These are phyloP conservation scores for Starmerella apicola DNA, from an alignment of 805 yeast genomes.

Conservation along the genomic window DNA sequence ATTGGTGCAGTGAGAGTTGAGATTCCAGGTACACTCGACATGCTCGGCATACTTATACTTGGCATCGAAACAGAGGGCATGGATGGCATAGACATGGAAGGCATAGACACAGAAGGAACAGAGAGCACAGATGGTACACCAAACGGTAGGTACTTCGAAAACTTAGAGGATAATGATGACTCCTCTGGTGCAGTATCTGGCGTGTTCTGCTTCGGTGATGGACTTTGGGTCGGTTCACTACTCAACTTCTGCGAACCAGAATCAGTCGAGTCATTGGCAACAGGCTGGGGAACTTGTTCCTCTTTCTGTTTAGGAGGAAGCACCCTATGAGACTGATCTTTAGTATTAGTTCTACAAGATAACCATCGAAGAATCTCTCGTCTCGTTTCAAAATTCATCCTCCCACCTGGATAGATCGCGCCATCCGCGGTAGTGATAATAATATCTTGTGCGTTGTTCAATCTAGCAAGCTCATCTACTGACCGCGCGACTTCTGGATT, in stretches of 20 bases:
- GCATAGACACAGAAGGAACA: not conserved
- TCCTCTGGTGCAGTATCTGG: no score
- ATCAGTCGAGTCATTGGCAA: no score
- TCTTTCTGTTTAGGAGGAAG: no score
- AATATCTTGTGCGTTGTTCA: slow-evolving; percentile 33
- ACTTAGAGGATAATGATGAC: no score
- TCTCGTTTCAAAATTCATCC: slow-evolving; percentile 6
- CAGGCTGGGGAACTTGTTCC: no score
- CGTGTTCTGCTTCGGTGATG: no score
- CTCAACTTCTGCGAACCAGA: no score
- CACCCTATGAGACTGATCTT: no score
- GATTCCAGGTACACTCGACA: slow-evolving; percentile 2
- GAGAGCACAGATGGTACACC: not conserved
- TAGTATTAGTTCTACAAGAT: not conserved
- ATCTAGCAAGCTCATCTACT: slow-evolving; percentile 52
- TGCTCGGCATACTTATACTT: not conserved
- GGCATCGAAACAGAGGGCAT: slow-evolving; percentile 8
- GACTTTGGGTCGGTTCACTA: no score
- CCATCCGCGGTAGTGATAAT: slow-evolving; percentile 10
- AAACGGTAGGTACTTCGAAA: not conserved
- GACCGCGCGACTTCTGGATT: slow-evolving; percentile 65
- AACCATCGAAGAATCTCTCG: slow-evolving; percentile 17
- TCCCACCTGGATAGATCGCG: slow-evolving; percentile 14
- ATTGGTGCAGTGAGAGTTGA: no score
- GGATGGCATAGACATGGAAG: slow-evolving; percentile 3